These are phyloP conservation scores for Termitomyces sp. DNA, from an alignment of 768 basidiomycete genomes.

Conservation along the genomic window DNA sequence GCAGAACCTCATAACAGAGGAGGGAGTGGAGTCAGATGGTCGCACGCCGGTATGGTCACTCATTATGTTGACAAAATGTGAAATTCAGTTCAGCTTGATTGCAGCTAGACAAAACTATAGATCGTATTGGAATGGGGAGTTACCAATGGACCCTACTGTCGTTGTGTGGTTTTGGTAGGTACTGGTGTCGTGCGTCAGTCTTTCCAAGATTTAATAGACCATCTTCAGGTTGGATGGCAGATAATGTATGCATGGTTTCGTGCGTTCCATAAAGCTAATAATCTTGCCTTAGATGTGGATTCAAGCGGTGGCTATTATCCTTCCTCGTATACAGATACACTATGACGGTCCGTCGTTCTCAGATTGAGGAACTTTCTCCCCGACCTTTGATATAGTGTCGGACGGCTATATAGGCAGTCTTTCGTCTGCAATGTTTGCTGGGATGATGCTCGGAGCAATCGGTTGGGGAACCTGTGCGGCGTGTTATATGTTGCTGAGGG, in stretches of 20 bases:
- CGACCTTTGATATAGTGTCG: constrained; percentile 39
- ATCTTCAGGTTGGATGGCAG: constrained; percentile 80
- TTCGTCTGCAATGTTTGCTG: constrained; percentile 85
- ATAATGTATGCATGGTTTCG: constrained; percentile 54
- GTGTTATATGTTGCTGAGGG: neutral
- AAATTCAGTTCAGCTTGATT: neutral
- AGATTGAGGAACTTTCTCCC: neutral
- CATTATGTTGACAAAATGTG: neutral
- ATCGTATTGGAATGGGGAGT: constrained; percentile 87
- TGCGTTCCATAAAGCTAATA: constrained; percentile 10
- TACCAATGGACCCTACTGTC: constrained; percentile 82
- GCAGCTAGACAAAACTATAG: constrained; percentile 77
- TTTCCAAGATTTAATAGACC: neutral
- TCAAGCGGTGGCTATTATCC: constrained; percentile 83
- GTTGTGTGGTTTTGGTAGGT: constrained; percentile 84
- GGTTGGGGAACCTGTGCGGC: constrained; percentile 85
- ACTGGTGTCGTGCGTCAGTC: neutral
- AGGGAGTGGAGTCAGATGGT: constrained; percentile 26
- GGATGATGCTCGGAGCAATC: constrained; percentile 96
- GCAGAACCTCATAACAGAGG: constrained; percentile 21
- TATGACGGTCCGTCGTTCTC: constrained; percentile 50
- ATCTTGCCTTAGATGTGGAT: constrained; percentile 77
- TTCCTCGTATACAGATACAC: constrained; percentile 95
- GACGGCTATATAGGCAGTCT: constrained; percentile 75
- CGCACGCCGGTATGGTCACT: constrained; percentile 38